These are phyloP conservation scores for Sporothrix humicola DNA, from an alignment of 2,329 filamentous ascomycete genomes.

Conservation along the genomic window DNA sequence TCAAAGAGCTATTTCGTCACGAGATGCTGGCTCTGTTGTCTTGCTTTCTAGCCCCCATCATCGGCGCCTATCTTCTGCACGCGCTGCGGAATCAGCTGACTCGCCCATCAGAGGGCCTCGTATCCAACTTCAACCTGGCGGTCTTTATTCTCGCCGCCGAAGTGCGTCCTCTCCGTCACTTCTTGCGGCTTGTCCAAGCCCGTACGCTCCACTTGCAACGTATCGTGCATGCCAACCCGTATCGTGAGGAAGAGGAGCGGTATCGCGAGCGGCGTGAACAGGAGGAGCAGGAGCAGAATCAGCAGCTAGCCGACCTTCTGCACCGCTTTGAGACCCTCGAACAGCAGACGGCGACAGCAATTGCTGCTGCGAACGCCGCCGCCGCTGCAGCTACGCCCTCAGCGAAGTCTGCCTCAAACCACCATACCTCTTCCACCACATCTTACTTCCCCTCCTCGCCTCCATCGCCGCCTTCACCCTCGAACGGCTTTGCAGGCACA, in stretches of 20 bases:
- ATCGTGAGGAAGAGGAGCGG: conserved; percentile 39
- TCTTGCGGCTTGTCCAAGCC: conserved; percentile 78
- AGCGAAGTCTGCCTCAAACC: neutral
- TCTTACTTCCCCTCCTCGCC: conserved; percentile 24
- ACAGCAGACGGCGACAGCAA: conserved; percentile 43
- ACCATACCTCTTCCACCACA: neutral
- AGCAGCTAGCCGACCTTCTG: conserved; percentile 59
- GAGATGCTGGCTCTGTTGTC: conserved; percentile 75
- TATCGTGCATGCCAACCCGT: conserved; percentile 64
- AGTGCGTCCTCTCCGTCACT: conserved; percentile 78
- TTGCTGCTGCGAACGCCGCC: neutral
- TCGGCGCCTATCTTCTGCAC: conserved; percentile 85
- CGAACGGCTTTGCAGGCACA: neutral
- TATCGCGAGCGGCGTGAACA: conserved; percentile 34
- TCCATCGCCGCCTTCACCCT: conserved; percentile 14
- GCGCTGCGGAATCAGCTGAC: conserved; percentile 80
- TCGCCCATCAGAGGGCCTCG: conserved; percentile 80
- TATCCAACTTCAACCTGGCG: conserved; percentile 91
- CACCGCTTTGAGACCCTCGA: conserved; percentile 75
- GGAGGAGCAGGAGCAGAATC: conserved; percentile 46
- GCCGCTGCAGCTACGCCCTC: conserved; percentile 6
- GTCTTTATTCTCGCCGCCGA: conserved; percentile 90
- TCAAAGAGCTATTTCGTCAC: conserved; percentile 72
- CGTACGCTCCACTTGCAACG: conserved; percentile 83
- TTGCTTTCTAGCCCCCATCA: conserved; percentile 78